Evolutionary conservation across 1,139 yeast species (phyloP), one percentile per base, ranked within the genome.

Genomic region (Meyerozyma elateridarum): DNA sequence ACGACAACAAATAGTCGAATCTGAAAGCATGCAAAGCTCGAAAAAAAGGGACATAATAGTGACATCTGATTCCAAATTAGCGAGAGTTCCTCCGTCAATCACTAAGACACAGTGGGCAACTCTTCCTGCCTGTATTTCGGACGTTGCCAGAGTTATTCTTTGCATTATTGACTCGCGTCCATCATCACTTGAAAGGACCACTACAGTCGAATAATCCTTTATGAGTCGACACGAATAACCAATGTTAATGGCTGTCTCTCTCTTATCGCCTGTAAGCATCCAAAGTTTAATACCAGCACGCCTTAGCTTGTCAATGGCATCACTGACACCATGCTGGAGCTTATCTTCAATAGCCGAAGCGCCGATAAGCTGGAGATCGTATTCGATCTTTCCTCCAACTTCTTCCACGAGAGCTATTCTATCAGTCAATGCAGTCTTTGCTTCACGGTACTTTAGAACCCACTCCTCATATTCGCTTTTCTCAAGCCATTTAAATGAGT

Each of bases 271-370:
- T 0, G 99, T 91, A 37, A 91, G 67, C 96, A 91, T 91, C 98
- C 99, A 91, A 66, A 93, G 61, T 50, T 82, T 85, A 36, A 91
- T 88, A 4, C 95, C 95, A 0, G 98, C 98, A 39, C 95, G 70
- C 46, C 96, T 75, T 25, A 93, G 70, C 51, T 87, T 88, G 37
- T 88, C 96, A 41, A 91, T 89, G 0, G 97, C 77, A 37, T 88
- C 96, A 16, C 96, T 83, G 1, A 93, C 98, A 8, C 98, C 99
- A 28, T 82, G 85, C 57, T 93, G 99, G 29, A 93, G 67, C 52
- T 91, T 93, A 52, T 93, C 99, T 54, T 93, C 99, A 42, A 93
- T 91, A 0, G 97, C 98, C 3, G 97, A 88, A 2, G 96, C 96
- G 6, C 98, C 98, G 9, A 82, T 56, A 13, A 91, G 60, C 36